These are phyloP conservation scores for Yamadazyma sp. DNA, from an alignment of 805 yeast species.

Conservation along the genomic window DNA sequence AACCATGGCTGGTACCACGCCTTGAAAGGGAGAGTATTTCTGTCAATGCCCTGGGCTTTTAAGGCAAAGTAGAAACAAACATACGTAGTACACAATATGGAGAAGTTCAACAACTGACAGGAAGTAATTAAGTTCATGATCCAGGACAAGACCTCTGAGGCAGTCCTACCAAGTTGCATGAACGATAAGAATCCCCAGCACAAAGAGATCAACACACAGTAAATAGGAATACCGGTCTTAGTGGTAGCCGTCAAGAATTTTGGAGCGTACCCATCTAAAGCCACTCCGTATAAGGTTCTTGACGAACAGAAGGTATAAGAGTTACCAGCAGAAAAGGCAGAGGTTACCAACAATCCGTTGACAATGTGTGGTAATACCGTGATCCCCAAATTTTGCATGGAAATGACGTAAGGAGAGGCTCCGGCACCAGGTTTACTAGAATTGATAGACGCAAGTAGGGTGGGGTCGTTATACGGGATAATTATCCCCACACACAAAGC, in stretches of 20 bases:
- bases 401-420: slow-evolving; percentile 50
- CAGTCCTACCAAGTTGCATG: slow-evolving; percentile 49
- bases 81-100: slow-evolving; percentile 48
- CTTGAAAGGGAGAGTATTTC: slow-evolving; percentile 33
- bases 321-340: slow-evolving; percentile 51
- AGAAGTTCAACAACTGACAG: slow-evolving; percentile 30
- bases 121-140: slow-evolving; percentile 34
- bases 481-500: slow-evolving; percentile 77
- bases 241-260: slow-evolving; percentile 42
- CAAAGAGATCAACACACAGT: slow-evolving; percentile 42
- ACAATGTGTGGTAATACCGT: slow-evolving; percentile 46
- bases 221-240: slow-evolving; percentile 47
- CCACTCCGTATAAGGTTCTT: slow-evolving; percentile 48
- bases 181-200: slow-evolving; percentile 64
- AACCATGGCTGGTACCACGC: slow-evolving; percentile 40
- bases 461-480: slow-evolving; percentile 67
- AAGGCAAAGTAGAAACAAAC: slow-evolving; percentile 52
- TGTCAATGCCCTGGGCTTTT: slow-evolving; percentile 39
- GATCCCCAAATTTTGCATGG: slow-evolving; percentile 49
- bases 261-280: slow-evolving; percentile 50
- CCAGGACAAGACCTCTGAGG: slow-evolving; percentile 33
- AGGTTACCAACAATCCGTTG: slow-evolving; percentile 41
- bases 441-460: slow-evolving; percentile 54
- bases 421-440: slow-evolving; percentile 66
- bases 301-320: slow-evolving; percentile 49